Evolutionary conservation across 768 basidiomycete genomes (phyloP), one percentile per base, ranked within the genome.

Genomic region (Phaeotremella skinneri): DNA sequence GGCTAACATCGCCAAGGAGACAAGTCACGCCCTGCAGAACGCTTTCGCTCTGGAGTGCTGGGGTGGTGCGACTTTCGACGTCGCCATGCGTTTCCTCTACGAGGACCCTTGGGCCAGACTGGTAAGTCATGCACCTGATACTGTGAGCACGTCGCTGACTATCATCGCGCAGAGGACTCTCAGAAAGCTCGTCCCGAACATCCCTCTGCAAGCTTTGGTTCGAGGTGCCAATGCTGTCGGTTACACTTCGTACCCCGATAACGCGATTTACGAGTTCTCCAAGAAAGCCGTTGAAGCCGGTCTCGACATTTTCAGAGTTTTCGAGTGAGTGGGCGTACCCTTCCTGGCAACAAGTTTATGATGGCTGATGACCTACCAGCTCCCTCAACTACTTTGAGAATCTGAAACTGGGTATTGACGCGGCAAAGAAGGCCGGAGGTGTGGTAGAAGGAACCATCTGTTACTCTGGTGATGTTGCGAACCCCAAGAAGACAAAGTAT

Each of bases 221-320:
- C 91, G 96, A 78, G 96, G 96, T 68, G 96, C 96, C 56, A 99
- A 99, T 74, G 94, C 94, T 69, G 96, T 99, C 58, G 96, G 96
- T 29, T 99, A 98, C 79, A 98, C 96, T 2, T 90, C 90, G 70
- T 98, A 98, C 79, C 93, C 96, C 27, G 93, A 98, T 78, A 99
- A 99, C 70, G 94, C 90, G 58, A 97, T 99, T 78, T 99, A 99
- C 79, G 96, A 96, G 78, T 99, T 99, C 81, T 96, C 90, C 61
- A 94, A 93, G 82, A 94, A 94, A 78, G 96, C 96, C 23, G 94
- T 99, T n/a, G 92, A 98, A 80, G 96, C 97, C 69, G 96, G 96
- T 74, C 84, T 98, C 49, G 96, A 99, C 79, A 99, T 99, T 76
- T 99, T 99, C 89, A 85, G 96, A 73, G 91, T 99, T 53, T 99